These are phyloP conservation scores for Penicillium olsonii DNA, from an alignment of 2,329 filamentous ascomycete species.

Conservation along the genomic window DNA sequence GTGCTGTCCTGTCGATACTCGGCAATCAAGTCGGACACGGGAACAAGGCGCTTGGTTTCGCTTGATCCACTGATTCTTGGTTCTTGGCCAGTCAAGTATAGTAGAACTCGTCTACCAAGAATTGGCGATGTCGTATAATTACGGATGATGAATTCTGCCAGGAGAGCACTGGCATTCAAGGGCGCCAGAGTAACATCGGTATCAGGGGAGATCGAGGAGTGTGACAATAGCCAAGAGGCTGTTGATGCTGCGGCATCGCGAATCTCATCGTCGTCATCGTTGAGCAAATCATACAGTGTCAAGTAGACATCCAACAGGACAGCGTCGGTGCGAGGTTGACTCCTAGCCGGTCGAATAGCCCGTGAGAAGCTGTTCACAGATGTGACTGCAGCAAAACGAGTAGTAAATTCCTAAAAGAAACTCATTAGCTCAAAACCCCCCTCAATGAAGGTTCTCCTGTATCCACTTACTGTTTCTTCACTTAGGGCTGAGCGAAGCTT, in stretches of 20 bases:
- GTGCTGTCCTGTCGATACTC: slow-evolving; percentile 41
- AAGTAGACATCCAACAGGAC: slow-evolving; percentile 60
- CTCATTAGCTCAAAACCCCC: too few species aligned
- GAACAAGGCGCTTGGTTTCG: slow-evolving; percentile 12
- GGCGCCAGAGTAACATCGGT: slow-evolving; percentile 46
- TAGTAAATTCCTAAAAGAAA: slow-evolving; percentile 40
- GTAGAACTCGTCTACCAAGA: slow-evolving; percentile 40
- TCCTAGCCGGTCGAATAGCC: slow-evolving; percentile 44
- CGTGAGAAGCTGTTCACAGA: slow-evolving; percentile 38
- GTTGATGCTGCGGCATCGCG: slow-evolving; percentile 61
- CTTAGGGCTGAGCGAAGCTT: slow-evolving; percentile 40
- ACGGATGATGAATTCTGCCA: slow-evolving; percentile 38
- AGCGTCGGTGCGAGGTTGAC: slow-evolving; percentile 24
- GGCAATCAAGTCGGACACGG: slow-evolving; percentile 33
- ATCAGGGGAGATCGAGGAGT: slow-evolving; percentile 31
- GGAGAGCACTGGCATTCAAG: slow-evolving; percentile 48
- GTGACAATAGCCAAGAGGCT: slow-evolving; percentile 40
- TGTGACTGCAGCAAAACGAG: slow-evolving; percentile 38
- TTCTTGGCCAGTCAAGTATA: slow-evolving; percentile 41
- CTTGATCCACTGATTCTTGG: slow-evolving; percentile 25
- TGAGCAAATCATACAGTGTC: slow-evolving; percentile 72
- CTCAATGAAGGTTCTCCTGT: background rate
- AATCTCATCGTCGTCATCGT: slow-evolving; percentile 91
- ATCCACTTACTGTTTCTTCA: slow-evolving; percentile 43
- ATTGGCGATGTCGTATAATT: slow-evolving; percentile 35